Evolutionary conservation across 2,329 filamentous ascomycete genomes (phyloP).

Genomic region (Diplocarpon rosae): DNA sequence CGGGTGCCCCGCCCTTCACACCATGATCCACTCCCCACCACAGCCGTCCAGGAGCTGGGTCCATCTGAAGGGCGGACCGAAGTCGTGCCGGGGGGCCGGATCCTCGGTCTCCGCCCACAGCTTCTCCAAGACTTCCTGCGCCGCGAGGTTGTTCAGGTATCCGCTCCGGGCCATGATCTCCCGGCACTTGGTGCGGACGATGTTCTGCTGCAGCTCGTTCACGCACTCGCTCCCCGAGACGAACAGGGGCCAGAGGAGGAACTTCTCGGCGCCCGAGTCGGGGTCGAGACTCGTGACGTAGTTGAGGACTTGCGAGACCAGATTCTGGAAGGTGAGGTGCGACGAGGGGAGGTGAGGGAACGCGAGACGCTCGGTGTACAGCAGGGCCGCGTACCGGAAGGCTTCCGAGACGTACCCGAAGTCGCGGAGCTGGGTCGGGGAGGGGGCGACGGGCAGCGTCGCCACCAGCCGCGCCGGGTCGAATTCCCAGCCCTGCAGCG

Average conservation of each 20-base stretch:
- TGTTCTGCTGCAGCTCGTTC: conserved; percentile 64
- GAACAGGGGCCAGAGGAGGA: conserved; percentile 87
- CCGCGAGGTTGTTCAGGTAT: conserved; percentile 87
- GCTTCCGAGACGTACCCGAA: conserved; percentile 76
- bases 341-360: conserved; percentile 62
- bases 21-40: conserved; percentile 58
- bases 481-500: conserved; percentile 74
- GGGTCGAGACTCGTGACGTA: conserved; percentile 72
- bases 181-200: conserved; percentile 69
- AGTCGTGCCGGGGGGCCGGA: conserved; percentile 4
- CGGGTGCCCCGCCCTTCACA: too few species aligned
- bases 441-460: conserved; percentile 38
- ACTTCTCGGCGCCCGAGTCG: conserved; percentile 67
- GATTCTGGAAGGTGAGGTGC: conserved; percentile 68
- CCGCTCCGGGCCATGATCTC: conserved; percentile 83
- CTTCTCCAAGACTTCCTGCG: conserved; percentile 73
- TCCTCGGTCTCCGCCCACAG: conserved; percentile 48
- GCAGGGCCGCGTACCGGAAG: conserved; percentile 78
- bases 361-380: conserved; percentile 83
- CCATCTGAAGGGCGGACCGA: conserved; percentile 23
- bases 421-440: conserved; percentile 56
- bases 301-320: conserved; percentile 72
- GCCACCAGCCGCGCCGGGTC: conserved; percentile 41
- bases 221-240: conserved; percentile 84
- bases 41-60: conserved; percentile 27